Percentiles rank a stretch among this genome's conserved stretches.
Evolutionary conservation across 2,329 filamentous ascomycete species (phyloP).

Genomic region (Dendrostoma leiphaemia): DNA sequence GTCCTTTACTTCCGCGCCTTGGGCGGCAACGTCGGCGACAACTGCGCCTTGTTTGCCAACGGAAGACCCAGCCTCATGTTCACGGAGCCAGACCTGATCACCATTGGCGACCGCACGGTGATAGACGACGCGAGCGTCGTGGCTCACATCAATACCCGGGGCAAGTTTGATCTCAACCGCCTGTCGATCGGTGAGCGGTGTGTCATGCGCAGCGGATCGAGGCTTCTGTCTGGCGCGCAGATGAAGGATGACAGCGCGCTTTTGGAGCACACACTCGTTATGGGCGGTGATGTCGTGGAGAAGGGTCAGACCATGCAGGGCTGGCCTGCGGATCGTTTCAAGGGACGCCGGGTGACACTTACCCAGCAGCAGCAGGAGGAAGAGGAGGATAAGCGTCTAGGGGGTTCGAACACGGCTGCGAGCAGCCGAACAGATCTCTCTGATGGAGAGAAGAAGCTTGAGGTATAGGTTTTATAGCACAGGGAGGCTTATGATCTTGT

Average conservation of each 20-base stretch:
- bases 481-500: neutral
- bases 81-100: slow-evolving; percentile 56
- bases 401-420: neutral
- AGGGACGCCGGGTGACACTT: slow-evolving; percentile 17
- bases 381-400: neutral
- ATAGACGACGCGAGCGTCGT: slow-evolving; percentile 57
- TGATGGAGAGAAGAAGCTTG: neutral
- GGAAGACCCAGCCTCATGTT: slow-evolving; percentile 52
- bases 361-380: neutral
- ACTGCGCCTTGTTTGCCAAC: slow-evolving; percentile 55
- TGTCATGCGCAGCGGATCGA: slow-evolving; percentile 49
- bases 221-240: slow-evolving; percentile 50
- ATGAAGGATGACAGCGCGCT: slow-evolving; percentile 53
- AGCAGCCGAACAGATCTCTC: neutral
- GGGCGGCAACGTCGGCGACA: slow-evolving; percentile 51
- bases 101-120: slow-evolving; percentile 48
- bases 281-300: slow-evolving; percentile 56
- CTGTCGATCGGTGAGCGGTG: slow-evolving; percentile 49
- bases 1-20: slow-evolving; percentile 52
- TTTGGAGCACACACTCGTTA: slow-evolving; percentile 56
- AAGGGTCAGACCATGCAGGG: slow-evolving; percentile 49
- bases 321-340: slow-evolving; percentile 48
- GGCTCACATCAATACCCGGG: slow-evolving; percentile 54
- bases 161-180: slow-evolving; percentile 54
- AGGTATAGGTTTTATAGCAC: neutral